Base-by-base conservation (phyloP, 192 early-diverging fungal genomes). In the Rhizoclosmatium globosum region DNA sequence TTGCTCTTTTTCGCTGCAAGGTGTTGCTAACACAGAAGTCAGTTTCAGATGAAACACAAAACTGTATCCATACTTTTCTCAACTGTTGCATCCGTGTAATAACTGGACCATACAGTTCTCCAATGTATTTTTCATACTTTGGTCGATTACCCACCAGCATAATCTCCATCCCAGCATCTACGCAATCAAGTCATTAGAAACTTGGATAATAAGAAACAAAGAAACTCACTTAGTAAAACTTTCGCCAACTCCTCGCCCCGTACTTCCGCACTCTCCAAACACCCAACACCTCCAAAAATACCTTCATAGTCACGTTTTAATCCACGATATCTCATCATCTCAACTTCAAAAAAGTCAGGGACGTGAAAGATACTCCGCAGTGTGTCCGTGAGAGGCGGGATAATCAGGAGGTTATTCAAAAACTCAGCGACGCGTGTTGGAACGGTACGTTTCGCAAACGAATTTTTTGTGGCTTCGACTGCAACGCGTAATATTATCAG, bases 121-220 rank as follows among this genome's bases (percentile, higher is more conserved):
- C 13, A 6, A 64, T 45, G 42, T 64, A 74, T 42, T 64, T 59
- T 47, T 74, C 73, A 47, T 74, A 74, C 43, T 74, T 74, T 64
- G 73, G 73, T 60, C 73, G 57, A 38, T 64, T 74, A 45, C 58
- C 61, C 9, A 74, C 60, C 47, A 74, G 73, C 7, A 64, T 9
- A 47, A 74, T 74, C 44, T 74, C 73, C 39, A 38, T 74, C 44
- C 73, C 73, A 44, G 58, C 23, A 6, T 74, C 73, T 74, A 45
- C 21, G 41, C 31, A 58, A 2, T 17, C 9, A 31, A 72, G 2
- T 72, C 57, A 15, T 46, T 46, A 23, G 7, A 69, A 69, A 46
- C 4, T 64, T 7, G 17, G 4, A 57, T 56, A 21, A 57, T 57
- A 15, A 21, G 56, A 19, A 71, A 21, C 21, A 57, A 39, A 11